Percentiles rank a stretch among this genome's conserved stretches.
Evolutionary conservation across 176 grass and related monocot genomes (phyloP).

Genomic region (Raddia distichophylla): DNA sequence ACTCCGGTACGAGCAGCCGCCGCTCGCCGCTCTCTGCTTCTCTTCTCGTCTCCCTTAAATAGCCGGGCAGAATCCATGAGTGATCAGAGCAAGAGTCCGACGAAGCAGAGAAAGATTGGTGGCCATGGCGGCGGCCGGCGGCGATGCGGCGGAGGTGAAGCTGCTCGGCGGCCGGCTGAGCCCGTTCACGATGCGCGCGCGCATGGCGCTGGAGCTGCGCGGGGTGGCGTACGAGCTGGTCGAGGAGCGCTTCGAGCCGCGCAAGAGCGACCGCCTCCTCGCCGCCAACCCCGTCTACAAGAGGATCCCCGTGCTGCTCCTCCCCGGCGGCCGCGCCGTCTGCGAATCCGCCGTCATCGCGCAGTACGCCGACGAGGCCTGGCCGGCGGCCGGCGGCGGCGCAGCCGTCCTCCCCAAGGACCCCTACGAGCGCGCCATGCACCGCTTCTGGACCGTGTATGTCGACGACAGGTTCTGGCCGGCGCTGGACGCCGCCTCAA

Average conservation of each 20-base stretch:
- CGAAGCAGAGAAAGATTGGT: no score
- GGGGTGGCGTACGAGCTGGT: constrained; percentile 52
- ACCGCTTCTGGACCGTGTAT: constrained; percentile 70
- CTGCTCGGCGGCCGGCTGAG: constrained; percentile 55
- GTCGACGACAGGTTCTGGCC: constrained; percentile 58
- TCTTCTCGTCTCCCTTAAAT: no score
- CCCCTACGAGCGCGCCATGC: constrained; percentile 61
- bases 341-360: constrained; percentile 73
- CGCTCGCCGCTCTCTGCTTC: no score
- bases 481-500: constrained; percentile 40
- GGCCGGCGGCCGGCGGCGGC: background rate
- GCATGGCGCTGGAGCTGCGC: constrained; percentile 59
- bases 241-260: constrained; percentile 48
- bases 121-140: background rate
- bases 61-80: no score
- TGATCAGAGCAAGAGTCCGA: no score
- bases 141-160: background rate
- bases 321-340: constrained; percentile 54
- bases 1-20: no score
- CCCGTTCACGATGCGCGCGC: constrained; percentile 50
- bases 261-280: constrained; percentile 61
- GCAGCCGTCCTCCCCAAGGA: constrained; percentile 40
- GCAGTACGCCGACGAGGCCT: constrained; percentile 55
- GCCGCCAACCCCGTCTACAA: constrained; percentile 64
- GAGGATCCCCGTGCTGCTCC: constrained; percentile 72